These are phyloP conservation scores for Trichomonascaceae sp. DNA, from an alignment of 1,139 yeast genomes.

Conservation along the genomic window DNA sequence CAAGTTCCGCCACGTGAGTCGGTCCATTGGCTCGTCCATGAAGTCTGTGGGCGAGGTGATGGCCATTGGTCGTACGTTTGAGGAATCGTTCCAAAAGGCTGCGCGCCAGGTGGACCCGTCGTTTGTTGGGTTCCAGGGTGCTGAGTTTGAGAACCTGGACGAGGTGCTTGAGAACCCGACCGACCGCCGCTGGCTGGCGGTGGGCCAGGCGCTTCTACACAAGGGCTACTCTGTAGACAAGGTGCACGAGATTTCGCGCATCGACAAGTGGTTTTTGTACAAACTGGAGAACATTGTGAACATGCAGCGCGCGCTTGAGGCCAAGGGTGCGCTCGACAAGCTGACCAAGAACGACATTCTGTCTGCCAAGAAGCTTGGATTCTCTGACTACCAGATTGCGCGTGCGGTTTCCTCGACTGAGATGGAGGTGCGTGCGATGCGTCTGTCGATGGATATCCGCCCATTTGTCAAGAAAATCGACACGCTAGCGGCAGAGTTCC, in stretches of 20 bases:
- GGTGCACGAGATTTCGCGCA: slow-evolving; percentile 82
- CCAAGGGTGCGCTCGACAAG: slow-evolving; percentile 41
- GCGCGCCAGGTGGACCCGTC: slow-evolving; percentile 94
- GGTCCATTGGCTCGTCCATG: slow-evolving; percentile 92
- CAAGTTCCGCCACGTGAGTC: slow-evolving; percentile 87
- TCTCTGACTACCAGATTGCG: slow-evolving; percentile 90
- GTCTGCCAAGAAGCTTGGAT: slow-evolving; percentile 86
- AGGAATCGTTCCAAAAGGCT: slow-evolving; percentile 96
- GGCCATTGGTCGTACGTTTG: slow-evolving; percentile 97
- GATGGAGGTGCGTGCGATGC: slow-evolving; percentile 63
- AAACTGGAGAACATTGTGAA: slow-evolving; percentile 84
- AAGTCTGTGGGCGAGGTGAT: slow-evolving; percentile 98
- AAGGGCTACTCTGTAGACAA: slow-evolving; percentile 82
- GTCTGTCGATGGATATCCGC: slow-evolving; percentile 64
- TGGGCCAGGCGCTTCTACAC: slow-evolving; percentile 88
- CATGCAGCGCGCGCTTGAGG: slow-evolving; percentile 71
- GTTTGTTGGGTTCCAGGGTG: slow-evolving; percentile 85
- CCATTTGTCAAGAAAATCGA: slow-evolving; percentile 97
- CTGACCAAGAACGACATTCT: slow-evolving; percentile 57
- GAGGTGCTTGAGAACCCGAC: slow-evolving; percentile 78
- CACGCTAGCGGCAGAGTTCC: slow-evolving; percentile 97
- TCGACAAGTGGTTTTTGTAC: slow-evolving; percentile 92
- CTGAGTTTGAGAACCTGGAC: slow-evolving; percentile 66
- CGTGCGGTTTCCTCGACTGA: slow-evolving; percentile 56
- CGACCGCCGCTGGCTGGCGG: slow-evolving; percentile 96